These are phyloP conservation scores for Sporothrix sp. DNA, from an alignment of 2,329 filamentous ascomycete genomes.

Conservation along the genomic window DNA sequence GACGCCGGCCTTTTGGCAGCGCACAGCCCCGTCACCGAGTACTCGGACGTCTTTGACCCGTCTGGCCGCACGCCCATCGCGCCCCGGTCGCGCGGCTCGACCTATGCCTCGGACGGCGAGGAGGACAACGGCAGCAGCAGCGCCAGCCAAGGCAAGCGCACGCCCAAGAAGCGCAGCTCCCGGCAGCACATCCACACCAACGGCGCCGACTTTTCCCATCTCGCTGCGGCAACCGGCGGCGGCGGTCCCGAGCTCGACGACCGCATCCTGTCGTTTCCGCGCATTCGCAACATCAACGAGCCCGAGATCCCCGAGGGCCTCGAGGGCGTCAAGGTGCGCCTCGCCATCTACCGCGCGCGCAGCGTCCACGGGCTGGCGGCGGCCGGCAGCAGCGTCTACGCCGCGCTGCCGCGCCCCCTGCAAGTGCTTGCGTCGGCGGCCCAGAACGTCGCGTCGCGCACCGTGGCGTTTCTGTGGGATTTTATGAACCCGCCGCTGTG, in stretches of 20 bases:
- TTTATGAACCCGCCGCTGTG: slow-evolving; percentile 98
- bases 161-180: slow-evolving; percentile 20
- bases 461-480: slow-evolving; percentile 61
- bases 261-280: slow-evolving; percentile 55
- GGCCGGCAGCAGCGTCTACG: slow-evolving; percentile 22
- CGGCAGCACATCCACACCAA: slow-evolving; percentile 25
- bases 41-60: slow-evolving; percentile 43
- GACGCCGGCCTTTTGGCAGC: slow-evolving; percentile 25
- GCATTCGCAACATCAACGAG: slow-evolving; percentile 37
- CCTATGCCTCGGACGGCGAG: slow-evolving; percentile 41
- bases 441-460: slow-evolving; percentile 35
- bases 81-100: slow-evolving; percentile 39
- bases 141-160: slow-evolving; percentile 9
- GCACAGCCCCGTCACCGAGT: slow-evolving; percentile 29
- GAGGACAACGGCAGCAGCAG: slow-evolving; percentile 20
- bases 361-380: slow-evolving; percentile 8
- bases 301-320: slow-evolving; percentile 32
- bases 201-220: slow-evolving; percentile 14
- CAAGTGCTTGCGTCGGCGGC: slow-evolving; percentile 27
- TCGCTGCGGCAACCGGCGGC: slow-evolving; percentile 17
- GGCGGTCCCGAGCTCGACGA: slow-evolving; percentile 25
- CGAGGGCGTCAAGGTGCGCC: slow-evolving; percentile 31
- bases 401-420: slow-evolving; percentile 33
- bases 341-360: slow-evolving; percentile 23
- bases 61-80: slow-evolving; percentile 47